Evolutionary conservation across 2,329 filamentous ascomycete species (phyloP).

Genomic region (Microsporum audouinii): DNA sequence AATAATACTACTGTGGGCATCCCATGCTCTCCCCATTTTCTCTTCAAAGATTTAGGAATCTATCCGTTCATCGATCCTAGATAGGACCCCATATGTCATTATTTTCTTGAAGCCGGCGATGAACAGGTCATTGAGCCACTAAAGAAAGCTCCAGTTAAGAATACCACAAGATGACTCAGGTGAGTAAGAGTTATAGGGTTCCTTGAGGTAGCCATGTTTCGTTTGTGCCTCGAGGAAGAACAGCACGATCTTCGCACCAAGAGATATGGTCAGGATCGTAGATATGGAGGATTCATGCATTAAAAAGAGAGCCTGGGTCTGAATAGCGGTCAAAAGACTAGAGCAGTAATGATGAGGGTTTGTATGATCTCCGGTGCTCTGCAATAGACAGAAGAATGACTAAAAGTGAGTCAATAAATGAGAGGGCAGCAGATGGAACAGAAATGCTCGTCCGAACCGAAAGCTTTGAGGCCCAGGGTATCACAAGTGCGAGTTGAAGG

Average conservation of each 20-base stretch:
- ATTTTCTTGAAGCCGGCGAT: constrained; percentile 20
- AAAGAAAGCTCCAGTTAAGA: constrained; percentile 25
- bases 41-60: background rate
- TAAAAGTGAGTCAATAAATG: constrained; percentile 2
- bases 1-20: background rate
- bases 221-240: constrained; percentile 18
- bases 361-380: constrained; percentile 30
- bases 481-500: constrained; percentile 19
- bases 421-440: constrained; percentile 4
- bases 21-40: background rate
- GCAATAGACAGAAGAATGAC: constrained; percentile 4
- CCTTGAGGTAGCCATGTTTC: constrained; percentile 20
- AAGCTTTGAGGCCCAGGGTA: constrained; percentile 7
- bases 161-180: constrained; percentile 27
- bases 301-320: constrained; percentile 26
- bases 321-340: constrained; percentile 29
- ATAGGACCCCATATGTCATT: constrained; percentile 12
- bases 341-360: constrained; percentile 35
- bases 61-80: background rate
- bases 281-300: constrained; percentile 10
- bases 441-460: background rate
- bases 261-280: constrained; percentile 12
- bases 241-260: constrained; percentile 15
- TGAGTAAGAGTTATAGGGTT: constrained; percentile 14
- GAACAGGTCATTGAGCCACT: constrained; percentile 29